phyloP scores from a whole-genome alignment of 768 basidiomycete species.

The Pleurotus eryngii region DNA sequence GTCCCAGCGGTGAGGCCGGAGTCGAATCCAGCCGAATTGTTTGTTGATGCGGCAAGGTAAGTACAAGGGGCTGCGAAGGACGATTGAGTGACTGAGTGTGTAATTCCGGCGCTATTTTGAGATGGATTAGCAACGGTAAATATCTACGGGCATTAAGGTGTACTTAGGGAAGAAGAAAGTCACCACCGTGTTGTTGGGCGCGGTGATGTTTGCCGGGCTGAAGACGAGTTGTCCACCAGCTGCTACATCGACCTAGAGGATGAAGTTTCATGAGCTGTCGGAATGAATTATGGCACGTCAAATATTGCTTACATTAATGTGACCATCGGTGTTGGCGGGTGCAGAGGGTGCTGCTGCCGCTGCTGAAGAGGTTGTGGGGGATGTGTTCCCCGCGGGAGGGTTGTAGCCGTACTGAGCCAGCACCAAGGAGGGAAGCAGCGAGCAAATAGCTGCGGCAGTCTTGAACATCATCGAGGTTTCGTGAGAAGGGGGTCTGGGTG shows the following conservation, averaged over 20 bases:
- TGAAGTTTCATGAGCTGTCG: background rate
- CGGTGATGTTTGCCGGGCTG: constrained; percentile 43
- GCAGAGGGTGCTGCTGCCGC: constrained; percentile 33
- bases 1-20: constrained; percentile 39
- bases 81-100: constrained; percentile 57
- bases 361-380: constrained; percentile 15
- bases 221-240: constrained; percentile 35
- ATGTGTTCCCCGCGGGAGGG: constrained; percentile 12
- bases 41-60: constrained; percentile 36
- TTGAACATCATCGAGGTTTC: constrained; percentile 27
- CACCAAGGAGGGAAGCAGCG: constrained; percentile 29
- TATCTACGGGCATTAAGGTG: constrained; percentile 5
- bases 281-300: background rate
- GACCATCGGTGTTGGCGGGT: constrained; percentile 30
- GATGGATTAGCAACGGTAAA: too few relatives aligned
- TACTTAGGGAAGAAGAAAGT: constrained; percentile 54
- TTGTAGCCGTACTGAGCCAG: constrained; percentile 35
- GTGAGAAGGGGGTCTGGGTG: background rate
- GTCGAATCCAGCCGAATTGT: constrained; percentile 46
- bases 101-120: constrained; percentile 24
- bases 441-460: constrained; percentile 18
- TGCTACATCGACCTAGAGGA: constrained; percentile 40
- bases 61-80: constrained; percentile 52
- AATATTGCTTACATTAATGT: constrained; percentile 30
- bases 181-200: constrained; percentile 45